A percentile compares a stretch with the other conserved stretches of the same genome.
Conservation (phyloP, 2,329 filamentous ascomycete genomes). For the Xylaria sp. region DNA sequence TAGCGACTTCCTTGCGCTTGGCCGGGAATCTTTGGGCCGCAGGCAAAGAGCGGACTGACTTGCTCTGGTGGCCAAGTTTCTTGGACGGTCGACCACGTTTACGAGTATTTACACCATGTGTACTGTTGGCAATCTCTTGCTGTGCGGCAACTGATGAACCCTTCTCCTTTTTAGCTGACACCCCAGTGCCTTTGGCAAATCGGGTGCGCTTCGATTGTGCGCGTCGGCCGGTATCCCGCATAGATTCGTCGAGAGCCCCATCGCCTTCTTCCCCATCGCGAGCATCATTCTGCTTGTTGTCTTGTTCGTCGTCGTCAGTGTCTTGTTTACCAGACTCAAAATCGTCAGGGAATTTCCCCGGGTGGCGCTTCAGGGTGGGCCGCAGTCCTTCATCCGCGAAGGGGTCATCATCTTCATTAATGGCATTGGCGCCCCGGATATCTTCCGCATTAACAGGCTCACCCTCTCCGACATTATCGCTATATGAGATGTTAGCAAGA, state of each 20-base stretch:
- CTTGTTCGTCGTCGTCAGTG: neutral
- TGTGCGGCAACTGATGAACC: neutral
- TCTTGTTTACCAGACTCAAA: too few relatives aligned
- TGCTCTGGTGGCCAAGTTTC: neutral
- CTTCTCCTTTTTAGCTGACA: too few relatives aligned
- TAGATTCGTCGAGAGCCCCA: neutral
- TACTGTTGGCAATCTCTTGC: neutral
- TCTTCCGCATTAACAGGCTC: neutral
- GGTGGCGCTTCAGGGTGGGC: too few relatives aligned
- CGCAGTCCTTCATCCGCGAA: too few relatives aligned
- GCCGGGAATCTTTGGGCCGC: neutral
- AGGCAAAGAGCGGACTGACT: neutral
- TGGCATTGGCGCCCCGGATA: too few relatives aligned
- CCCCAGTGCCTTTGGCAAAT: neutral
- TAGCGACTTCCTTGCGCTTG: conserved; percentile 15
- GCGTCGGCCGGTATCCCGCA: neutral
- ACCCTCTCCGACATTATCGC: neutral
- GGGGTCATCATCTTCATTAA: too few relatives aligned
- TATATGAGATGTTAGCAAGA: neutral
- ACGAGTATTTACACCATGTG: neutral
- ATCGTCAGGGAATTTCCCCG: too few relatives aligned
- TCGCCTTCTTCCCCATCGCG: neutral
- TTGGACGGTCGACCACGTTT: conserved; percentile 12
- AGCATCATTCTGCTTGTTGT: neutral
- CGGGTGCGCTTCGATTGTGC: neutral